phyloP scores from a whole-genome alignment of 331 rosid genomes.

The Spiraea crenata region DNA sequence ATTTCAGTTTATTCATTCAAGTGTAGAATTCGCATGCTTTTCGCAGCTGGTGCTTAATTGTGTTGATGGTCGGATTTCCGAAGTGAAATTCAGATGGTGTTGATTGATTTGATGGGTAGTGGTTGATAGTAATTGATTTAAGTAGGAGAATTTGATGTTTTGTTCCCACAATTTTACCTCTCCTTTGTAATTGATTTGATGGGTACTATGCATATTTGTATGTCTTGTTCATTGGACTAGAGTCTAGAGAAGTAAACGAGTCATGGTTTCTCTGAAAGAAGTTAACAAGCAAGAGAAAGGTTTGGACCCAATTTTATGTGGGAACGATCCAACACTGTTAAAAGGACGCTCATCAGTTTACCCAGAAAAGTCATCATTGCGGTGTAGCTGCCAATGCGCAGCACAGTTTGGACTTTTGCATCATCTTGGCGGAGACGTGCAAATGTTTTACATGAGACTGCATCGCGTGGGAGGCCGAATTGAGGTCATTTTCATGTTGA shows the following conservation, averaged over 20 bases:
- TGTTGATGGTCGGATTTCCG: too few species aligned
- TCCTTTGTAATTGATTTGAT: not conserved
- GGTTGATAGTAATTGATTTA: not conserved
- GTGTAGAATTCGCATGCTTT: not conserved
- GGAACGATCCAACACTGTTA: not conserved
- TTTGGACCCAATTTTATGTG: not conserved
- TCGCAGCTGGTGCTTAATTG: too few species aligned
- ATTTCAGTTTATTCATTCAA: not conserved
- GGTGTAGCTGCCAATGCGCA: too few species aligned
- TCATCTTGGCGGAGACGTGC: too few species aligned
- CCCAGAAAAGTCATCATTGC: not conserved
- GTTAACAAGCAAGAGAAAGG: not conserved
- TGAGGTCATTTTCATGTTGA: not conserved
- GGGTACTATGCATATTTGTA: not conserved
- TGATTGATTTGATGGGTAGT: not conserved
- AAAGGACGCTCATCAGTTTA: not conserved
- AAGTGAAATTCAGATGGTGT: not conserved
- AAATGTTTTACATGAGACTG: not conserved
- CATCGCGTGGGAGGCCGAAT: not conserved
- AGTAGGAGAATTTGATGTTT: not conserved
- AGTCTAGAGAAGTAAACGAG: not conserved
- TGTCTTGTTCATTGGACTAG: not conserved
- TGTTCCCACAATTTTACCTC: not conserved
- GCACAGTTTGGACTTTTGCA: too few species aligned
- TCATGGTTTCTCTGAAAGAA: not conserved